Evolutionary conservation across 169 alveolate species (phyloP).

Genomic region (Amoebophrya sp.): DNA sequence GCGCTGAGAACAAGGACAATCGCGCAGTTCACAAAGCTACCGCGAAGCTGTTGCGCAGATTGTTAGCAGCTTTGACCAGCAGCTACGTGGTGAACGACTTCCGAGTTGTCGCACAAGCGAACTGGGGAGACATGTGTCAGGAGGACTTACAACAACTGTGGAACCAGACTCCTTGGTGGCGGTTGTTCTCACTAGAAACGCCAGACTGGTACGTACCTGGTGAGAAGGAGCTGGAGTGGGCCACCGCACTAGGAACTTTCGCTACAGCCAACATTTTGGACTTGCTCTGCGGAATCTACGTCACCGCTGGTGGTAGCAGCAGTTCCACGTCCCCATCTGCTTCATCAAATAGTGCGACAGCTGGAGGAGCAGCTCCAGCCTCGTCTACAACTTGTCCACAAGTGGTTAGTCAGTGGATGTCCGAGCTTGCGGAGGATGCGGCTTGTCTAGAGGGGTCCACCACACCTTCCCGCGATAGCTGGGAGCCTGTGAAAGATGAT

Average conservation of each 20-base stretch:
- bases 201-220: background rate
- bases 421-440: too few species aligned
- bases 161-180: background rate
- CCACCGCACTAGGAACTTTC: background rate
- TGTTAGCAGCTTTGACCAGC: background rate
- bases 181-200: background rate
- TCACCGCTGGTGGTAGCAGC: background rate
- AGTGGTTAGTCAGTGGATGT: too few species aligned
- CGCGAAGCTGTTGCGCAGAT: background rate
- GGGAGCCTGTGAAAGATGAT: background rate
- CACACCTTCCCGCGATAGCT: too few species aligned
- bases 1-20: background rate
- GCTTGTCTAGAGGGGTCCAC: too few species aligned
- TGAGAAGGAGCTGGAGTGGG: background rate
- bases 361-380: too few species aligned
- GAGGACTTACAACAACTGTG: background rate
- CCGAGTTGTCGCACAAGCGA: background rate
- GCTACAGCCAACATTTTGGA: background rate
- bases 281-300: background rate
- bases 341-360: too few species aligned
- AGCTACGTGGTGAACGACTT: background rate
- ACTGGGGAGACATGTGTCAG: background rate
- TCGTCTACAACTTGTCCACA: too few species aligned
- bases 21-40: conserved; percentile 12
- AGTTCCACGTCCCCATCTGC: background rate